Conservation (phyloP, 257 asterid genomes). For the Solanum pinnatisectum region DNA sequence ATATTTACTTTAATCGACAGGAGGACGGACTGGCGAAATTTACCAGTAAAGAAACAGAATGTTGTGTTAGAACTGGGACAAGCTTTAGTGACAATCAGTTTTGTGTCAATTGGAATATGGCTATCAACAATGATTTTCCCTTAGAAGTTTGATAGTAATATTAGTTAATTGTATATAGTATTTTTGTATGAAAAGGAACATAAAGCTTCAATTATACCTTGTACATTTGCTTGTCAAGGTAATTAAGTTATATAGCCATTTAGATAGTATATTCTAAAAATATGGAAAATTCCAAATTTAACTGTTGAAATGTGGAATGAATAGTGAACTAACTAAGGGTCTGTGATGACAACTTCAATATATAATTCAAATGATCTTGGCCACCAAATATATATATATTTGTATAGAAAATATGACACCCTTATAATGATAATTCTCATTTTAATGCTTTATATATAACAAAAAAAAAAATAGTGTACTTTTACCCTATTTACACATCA, state of each 20-base stretch:
- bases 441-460: background rate
- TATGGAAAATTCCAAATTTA: background rate
- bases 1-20: constrained; percentile 14
- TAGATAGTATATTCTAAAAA: background rate
- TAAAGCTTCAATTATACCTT: background rate
- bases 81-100: constrained; percentile 57
- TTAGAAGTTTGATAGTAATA: background rate
- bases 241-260: background rate
- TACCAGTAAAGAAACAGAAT: constrained; percentile 46
- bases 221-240: background rate
- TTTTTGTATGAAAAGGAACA: background rate
- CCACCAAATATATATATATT: background rate
- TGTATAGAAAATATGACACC: background rate
- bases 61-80: constrained; percentile 52
- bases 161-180: background rate
- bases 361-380: background rate
- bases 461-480: background rate
- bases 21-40: constrained; percentile 67
- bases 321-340: background rate
- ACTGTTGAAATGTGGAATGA: background rate
- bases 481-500: background rate
- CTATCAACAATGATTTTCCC: constrained; percentile 46
- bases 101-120: constrained; percentile 82
- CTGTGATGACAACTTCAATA: background rate
- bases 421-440: background rate